Percentiles rank a stretch among this genome's conserved stretches.
Conservation (phyloP, 2,329 filamentous ascomycete species). For the Sphaerostilbella broomeana region DNA sequence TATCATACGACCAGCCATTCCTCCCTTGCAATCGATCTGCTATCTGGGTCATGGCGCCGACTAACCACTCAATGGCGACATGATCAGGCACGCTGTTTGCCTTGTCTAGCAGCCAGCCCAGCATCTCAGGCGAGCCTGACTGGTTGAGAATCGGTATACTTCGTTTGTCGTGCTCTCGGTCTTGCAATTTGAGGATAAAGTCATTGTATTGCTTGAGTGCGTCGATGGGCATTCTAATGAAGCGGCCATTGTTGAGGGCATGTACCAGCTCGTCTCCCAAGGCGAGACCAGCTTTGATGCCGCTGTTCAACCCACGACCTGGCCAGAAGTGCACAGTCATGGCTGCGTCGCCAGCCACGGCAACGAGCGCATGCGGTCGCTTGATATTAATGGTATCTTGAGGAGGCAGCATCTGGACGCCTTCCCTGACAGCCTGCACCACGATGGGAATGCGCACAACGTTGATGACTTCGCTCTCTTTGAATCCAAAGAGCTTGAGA, state of each 20-base stretch:
- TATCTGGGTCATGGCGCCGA: slow-evolving; percentile 28
- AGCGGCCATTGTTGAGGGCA: slow-evolving; percentile 24
- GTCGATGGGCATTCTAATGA: slow-evolving; percentile 24
- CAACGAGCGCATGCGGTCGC: slow-evolving; percentile 27
- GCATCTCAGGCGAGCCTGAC: slow-evolving; percentile 28
- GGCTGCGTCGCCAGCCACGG: slow-evolving; percentile 29
- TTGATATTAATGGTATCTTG: slow-evolving; percentile 21
- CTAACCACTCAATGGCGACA: slow-evolving; percentile 29
- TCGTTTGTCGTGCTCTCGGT: slow-evolving; percentile 30
- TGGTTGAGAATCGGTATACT: slow-evolving; percentile 31
- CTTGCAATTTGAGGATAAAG: slow-evolving; percentile 30
- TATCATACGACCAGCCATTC: slow-evolving; percentile 25
- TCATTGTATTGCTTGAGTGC: slow-evolving; percentile 30
- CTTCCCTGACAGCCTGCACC: slow-evolving; percentile 28
- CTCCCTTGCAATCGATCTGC: slow-evolving; percentile 26
- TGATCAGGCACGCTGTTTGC: slow-evolving; percentile 26
- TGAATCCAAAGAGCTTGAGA: slow-evolving; percentile 31
- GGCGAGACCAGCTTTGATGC: slow-evolving; percentile 30
- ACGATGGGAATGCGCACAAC: slow-evolving; percentile 31
- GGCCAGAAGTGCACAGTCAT: slow-evolving; percentile 35
- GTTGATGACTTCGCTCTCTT: slow-evolving; percentile 30
- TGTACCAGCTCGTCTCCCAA: slow-evolving; percentile 31
- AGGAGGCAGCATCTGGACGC: slow-evolving; percentile 23
- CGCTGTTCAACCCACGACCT: slow-evolving; percentile 30
- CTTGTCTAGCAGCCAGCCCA: slow-evolving; percentile 29